These are phyloP conservation scores for Microstegium vimineum DNA, from an alignment of 176 grass and related monocot species.

Conservation along the genomic window DNA sequence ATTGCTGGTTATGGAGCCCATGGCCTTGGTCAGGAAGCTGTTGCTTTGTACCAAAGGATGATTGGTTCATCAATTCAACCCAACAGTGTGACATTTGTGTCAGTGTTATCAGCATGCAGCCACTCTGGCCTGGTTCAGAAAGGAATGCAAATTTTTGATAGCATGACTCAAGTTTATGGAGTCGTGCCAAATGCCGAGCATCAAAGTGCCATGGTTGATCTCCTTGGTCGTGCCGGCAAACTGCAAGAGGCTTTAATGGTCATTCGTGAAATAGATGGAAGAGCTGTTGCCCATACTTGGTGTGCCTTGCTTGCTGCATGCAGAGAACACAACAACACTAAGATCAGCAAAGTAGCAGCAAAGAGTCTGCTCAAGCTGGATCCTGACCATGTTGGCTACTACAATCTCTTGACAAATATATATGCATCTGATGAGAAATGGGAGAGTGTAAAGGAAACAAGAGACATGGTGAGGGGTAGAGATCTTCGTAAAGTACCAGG, in stretches of 20 bases:
- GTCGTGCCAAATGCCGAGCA: slow-evolving; percentile 44
- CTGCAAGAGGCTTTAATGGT: slow-evolving; percentile 44
- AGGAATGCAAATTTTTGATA: slow-evolving; percentile 54
- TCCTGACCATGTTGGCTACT: slow-evolving; percentile 53
- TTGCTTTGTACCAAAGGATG: slow-evolving; percentile 52
- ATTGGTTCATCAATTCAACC: slow-evolving; percentile 46
- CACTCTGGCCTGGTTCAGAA: slow-evolving; percentile 53
- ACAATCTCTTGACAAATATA: slow-evolving; percentile 54
- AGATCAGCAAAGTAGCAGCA: slow-evolving; percentile 40
- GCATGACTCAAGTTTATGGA: slow-evolving; percentile 49
- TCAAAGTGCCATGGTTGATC: slow-evolving; percentile 57
- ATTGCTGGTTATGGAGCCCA: slow-evolving; percentile 70
- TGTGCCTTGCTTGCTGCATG: slow-evolving; percentile 72
- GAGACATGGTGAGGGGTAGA: slow-evolving; percentile 29
- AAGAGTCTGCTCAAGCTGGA: slow-evolving; percentile 35
- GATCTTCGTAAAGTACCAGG: slow-evolving; percentile 41
- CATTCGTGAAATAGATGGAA: slow-evolving; percentile 27
- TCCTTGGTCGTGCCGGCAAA: slow-evolving; percentile 51
- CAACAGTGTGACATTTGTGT: slow-evolving; percentile 42
- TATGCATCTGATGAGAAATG: slow-evolving; percentile 66
- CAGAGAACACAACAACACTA: slow-evolving; percentile 33
- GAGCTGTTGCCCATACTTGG: slow-evolving; percentile 43
- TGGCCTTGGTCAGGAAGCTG: slow-evolving; percentile 51
- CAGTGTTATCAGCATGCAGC: slow-evolving; percentile 70
- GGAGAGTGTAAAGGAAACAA: slow-evolving; percentile 38